Evolutionary conservation across 345 rosid genomes (phyloP), one percentile per base, ranked within the genome.

Genomic region (Salix viminalis): DNA sequence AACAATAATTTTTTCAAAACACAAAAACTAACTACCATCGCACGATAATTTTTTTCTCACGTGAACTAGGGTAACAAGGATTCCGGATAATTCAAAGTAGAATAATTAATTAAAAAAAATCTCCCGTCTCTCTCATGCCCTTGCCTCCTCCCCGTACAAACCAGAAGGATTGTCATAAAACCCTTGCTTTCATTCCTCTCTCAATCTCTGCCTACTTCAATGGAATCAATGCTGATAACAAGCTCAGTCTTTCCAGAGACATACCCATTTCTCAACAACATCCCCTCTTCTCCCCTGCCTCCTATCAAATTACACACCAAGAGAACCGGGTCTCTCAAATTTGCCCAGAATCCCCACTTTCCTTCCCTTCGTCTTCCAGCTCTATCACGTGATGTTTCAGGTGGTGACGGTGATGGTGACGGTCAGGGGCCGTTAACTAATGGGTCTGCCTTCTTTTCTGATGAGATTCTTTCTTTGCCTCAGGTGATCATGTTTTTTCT

Each of bases 171-270:
- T 21, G 13, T 21, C 61, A 21, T n/a, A 58, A 23, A 58, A 58
- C 64, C 58, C 46, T 36, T 11, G 46, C 46, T 42, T 42, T 10
- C 46, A 42, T 11, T 56, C 18, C 10, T 65, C 16, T 65, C 24
- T 15, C 16, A 5, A 14, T 15, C 37, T 30, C 19, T 65, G 9
- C 34, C 34, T 65, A 0, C 32, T 65, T 15, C 68, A 71, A 89
- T 92, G 98, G 97, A 91, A 70, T 73, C 88, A 26, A 46, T 70
- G 32, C 70, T 81, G 65, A 26, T 80, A 75, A 82, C 88, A 72
- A 85, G 75, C 41, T 23, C 68, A 32, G 65, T n/a, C 65, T 72
- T 84, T 73, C 84, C 88, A 23, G 91, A 83, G 52, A n/a, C 88
- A 23, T 67, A 50, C 69, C 79, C 65, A 30, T 44, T 67, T 78